phyloP scores from a whole-genome alignment of 805 yeast species.

The Metschnikowia gruessii region DNA sequence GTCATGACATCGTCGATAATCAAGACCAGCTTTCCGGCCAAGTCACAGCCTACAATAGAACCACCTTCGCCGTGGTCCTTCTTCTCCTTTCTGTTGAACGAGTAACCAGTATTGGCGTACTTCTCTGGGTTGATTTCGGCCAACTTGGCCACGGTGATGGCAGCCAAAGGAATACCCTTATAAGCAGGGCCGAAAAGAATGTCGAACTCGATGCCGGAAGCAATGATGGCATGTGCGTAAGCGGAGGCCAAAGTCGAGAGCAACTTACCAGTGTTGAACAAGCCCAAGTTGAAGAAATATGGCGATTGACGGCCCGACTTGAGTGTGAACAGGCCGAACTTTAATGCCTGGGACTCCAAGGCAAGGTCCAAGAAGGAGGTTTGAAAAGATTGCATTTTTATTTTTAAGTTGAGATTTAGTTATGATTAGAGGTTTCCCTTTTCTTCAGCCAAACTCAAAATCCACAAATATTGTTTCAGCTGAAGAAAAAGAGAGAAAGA shows the following conservation, averaged over 20 bases:
- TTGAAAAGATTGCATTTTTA: constrained; percentile 47
- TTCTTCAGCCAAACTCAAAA: constrained; percentile 6
- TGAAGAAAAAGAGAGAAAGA: constrained; percentile 15
- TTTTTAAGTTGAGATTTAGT: too few species aligned
- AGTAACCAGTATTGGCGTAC: constrained; percentile 70
- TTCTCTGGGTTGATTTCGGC: constrained; percentile 86
- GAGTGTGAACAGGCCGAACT: constrained; percentile 85
- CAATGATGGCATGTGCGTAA: constrained; percentile 84
- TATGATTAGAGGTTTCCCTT: background rate
- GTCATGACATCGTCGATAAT: constrained; percentile 97
- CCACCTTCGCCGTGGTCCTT: constrained; percentile 99
- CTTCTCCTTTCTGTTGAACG: constrained; percentile 96
- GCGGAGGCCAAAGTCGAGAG: constrained; percentile 81
- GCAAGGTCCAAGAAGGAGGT: constrained; percentile 77
- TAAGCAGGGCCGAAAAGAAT: constrained; percentile 96
- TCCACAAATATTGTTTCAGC: constrained; percentile 8
- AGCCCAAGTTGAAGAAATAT: constrained; percentile 80
- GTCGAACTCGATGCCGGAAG: constrained; percentile 79
- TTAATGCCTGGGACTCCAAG: constrained; percentile 73
- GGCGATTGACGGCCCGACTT: constrained; percentile 95
- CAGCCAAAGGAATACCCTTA: constrained; percentile 95
- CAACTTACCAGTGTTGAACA: constrained; percentile 75
- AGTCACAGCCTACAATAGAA: constrained; percentile 77
- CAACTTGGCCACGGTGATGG: constrained; percentile 86
- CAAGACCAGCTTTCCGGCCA: constrained; percentile 68